These are phyloP conservation scores for Medicago truncatula DNA, from an alignment of 306 rosid genomes.

Conservation along the genomic window DNA sequence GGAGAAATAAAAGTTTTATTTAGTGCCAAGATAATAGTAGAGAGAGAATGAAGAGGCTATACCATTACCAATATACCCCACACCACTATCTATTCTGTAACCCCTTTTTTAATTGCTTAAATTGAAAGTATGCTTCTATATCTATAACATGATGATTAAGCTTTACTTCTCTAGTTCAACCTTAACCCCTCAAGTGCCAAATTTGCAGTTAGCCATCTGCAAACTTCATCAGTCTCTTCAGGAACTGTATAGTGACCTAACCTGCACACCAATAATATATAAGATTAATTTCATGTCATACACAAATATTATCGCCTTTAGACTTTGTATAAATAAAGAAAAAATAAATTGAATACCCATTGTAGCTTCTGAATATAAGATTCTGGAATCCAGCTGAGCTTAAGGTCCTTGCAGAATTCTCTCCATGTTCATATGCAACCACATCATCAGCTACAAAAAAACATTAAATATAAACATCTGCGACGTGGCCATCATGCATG, in stretches of 20 bases:
- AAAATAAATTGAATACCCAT: slow-evolving; percentile 57
- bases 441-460: slow-evolving; percentile 79
- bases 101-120: slow-evolving; percentile 49
- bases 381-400: slow-evolving; percentile 81
- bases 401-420: slow-evolving; percentile 78
- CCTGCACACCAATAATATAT: slow-evolving; percentile 56
- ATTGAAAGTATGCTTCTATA: slow-evolving; percentile 37
- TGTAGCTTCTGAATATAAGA: slow-evolving; percentile 75
- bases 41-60: slow-evolving; percentile 47
- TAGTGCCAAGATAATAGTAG: slow-evolving; percentile 42
- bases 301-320: slow-evolving; percentile 6
- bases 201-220: slow-evolving; percentile 78
- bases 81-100: slow-evolving; percentile 57
- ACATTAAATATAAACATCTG: background rate
- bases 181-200: slow-evolving; percentile 77
- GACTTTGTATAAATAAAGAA: background rate
- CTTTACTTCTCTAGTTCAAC: slow-evolving; percentile 50
- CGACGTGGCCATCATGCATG: background rate
- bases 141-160: slow-evolving; percentile 26
- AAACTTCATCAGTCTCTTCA: slow-evolving; percentile 86
- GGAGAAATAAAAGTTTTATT: slow-evolving; percentile 28
- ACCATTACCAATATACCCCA: slow-evolving; percentile 49
- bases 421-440: slow-evolving; percentile 75
- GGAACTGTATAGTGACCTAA: slow-evolving; percentile 93
- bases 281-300: slow-evolving; percentile 23